Percentiles rank a stretch among this genome's conserved stretches.
phyloP scores from a whole-genome alignment of 306 rosid genomes.

The Luffa acutangula region DNA sequence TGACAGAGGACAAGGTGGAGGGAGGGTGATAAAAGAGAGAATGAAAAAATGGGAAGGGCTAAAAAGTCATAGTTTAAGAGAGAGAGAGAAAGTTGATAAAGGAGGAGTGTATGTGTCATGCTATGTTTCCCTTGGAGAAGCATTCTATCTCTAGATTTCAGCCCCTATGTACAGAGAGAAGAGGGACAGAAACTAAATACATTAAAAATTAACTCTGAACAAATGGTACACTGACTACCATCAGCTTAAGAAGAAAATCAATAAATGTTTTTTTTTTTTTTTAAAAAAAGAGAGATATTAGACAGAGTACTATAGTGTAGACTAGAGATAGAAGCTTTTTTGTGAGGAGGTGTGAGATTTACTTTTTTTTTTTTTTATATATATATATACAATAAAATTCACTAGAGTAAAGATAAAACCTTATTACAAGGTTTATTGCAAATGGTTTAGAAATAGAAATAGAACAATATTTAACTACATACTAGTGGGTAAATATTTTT shows the following conservation, averaged over 20 bases:
- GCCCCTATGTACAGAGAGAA: not conserved
- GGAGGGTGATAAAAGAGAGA: not conserved
- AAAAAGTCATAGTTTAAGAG: not conserved
- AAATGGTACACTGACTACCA: not conserved
- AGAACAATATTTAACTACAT: no score
- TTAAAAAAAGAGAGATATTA: no score
- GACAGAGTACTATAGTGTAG: no score
- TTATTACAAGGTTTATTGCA: no score
- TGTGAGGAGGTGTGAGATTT: no score
- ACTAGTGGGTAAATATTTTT: no score
- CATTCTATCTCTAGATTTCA: slow-evolving; percentile 7
- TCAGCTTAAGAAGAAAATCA: not conserved
- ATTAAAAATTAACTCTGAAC: not conserved
- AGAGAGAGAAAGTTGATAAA: not conserved
- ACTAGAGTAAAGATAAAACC: no score
- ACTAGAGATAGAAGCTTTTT: no score
- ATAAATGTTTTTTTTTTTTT: not conserved
- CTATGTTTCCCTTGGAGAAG: slow-evolving; percentile 4
- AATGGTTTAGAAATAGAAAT: no score
- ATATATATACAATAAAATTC: no score
- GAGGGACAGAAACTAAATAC: not conserved
- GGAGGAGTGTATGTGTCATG: not conserved
- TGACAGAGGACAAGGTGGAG: not conserved
- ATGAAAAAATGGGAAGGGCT: not conserved
- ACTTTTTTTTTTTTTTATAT: no score